Base-by-base conservation (phyloP, 2,329 filamentous ascomycete species). In the Botrytis squamosa region DNA sequence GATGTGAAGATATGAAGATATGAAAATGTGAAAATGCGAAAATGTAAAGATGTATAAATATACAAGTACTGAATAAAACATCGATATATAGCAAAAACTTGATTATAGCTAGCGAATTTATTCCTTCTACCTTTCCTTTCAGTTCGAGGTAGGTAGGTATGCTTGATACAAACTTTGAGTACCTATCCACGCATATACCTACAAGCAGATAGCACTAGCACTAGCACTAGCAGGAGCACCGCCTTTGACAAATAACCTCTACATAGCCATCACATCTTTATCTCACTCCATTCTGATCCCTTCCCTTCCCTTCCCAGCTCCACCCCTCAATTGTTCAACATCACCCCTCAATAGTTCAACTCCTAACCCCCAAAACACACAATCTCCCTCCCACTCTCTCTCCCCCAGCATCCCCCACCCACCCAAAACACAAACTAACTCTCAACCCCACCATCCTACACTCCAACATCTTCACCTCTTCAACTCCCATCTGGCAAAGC, bases 381-480 rank as follows among this genome's bases (percentile, higher is more conserved):
- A 71, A 52, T 20, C 55, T 71, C 29, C 22, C 70, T 0, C 46
- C 70, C 14, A n/a, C 38, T 0, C 42, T 25, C n/a, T 29, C 69
- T 20, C 1, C 42, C 22, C 16, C 42, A 81, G 82, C 38, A 74
- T 59, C 72, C 12, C 71, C 79, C 29, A 83, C 83, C 85, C 88
- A 87, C 1, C 86, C 88, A 78, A 91, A 88, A 8, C 86, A 83
- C 77, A 90, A 75, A 25, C 85, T 88, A 14, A 89, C 77, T 25
- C 88, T 83, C 67, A 87, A 80, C 75, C 86, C 89, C 22, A 86
- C 71, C 66, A 90, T 77, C 6, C 86, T 81, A 75, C 86, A 84
- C 76, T 90, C 86, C 8, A 90, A 79, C 62, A 83, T 82, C 71
- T 82, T 82, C n/a, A 89, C 75, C 29, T 83, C 81, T 20, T 85